Conservation (phyloP, 352 stramenopile species). For the Elongisporangium undulatum region DNA sequence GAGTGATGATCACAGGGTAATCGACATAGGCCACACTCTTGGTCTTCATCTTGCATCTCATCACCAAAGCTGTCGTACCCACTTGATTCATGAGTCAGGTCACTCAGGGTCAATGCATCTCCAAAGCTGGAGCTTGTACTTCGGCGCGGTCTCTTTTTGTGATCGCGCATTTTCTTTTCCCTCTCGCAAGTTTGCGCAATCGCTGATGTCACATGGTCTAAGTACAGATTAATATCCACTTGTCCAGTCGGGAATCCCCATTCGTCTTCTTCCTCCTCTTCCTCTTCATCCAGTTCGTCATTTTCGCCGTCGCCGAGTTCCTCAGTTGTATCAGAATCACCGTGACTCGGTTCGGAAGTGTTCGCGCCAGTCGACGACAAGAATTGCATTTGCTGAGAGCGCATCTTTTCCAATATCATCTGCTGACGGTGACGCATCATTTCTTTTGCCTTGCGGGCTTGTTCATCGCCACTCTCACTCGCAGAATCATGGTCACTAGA, state of each 20-base stretch:
- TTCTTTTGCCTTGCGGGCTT: conserved; percentile 39
- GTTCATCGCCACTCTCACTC: conserved; percentile 7
- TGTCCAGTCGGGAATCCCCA: conserved; percentile 80
- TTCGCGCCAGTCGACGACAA: conserved; percentile 34
- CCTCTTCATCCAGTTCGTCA: conserved; percentile 44
- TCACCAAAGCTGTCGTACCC: conserved; percentile 7
- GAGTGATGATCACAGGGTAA: conserved; percentile 40
- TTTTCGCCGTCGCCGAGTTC: conserved; percentile 24
- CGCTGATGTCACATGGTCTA: conserved; percentile 60
- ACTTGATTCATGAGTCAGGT: background rate
- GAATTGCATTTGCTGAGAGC: conserved; percentile 71
- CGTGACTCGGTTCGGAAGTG: conserved; percentile 1
- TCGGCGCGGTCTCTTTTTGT: conserved; percentile 28
- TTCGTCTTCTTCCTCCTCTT: conserved; percentile 66
- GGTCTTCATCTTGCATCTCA: conserved; percentile 18
- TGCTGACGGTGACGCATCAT: conserved; percentile 60
- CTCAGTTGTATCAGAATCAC: conserved; percentile 9
- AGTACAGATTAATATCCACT: conserved; percentile 57
- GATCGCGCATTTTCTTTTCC: conserved; percentile 23
- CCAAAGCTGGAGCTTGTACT: conserved; percentile 10
- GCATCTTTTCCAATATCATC: conserved; percentile 67
- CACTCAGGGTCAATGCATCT: background rate
- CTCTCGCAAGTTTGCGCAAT: conserved; percentile 51
- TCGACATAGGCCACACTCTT: conserved; percentile 66
- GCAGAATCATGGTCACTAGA: conserved; percentile 4